A percentile compares a stretch with the other conserved stretches of the same genome.
phyloP scores from a whole-genome alignment of 1,284 basidiomycete genomes.

The Ceratobasidium sp. region DNA sequence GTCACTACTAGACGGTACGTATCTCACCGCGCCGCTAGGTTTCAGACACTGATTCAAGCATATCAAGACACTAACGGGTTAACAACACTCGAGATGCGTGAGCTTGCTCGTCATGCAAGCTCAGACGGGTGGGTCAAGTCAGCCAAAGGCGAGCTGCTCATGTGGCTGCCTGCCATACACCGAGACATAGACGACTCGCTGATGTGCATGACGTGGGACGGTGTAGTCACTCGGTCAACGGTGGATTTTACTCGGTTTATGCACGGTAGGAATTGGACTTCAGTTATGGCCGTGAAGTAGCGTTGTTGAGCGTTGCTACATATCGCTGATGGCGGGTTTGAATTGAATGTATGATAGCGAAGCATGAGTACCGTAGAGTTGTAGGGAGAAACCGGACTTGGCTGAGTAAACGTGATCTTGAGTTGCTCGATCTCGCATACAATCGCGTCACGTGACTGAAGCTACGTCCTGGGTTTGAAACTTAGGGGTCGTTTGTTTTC shows the following conservation, averaged over 20 bases:
- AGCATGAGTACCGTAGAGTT: too few species aligned
- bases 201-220: not conserved
- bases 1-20: not conserved
- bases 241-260: not conserved
- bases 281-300: not conserved
- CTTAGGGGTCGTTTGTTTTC: too few species aligned
- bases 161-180: not conserved
- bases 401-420: too few species aligned
- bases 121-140: not conserved
- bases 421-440: too few species aligned
- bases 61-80: not conserved
- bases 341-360: too few species aligned
- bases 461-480: too few species aligned
- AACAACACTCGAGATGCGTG: not conserved
- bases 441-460: too few species aligned
- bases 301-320: too few species aligned
- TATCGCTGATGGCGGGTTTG: too few species aligned
- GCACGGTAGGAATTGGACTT: not conserved
- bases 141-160: not conserved
- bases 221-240: not conserved
- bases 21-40: not conserved
- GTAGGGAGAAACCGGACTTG: too few species aligned
- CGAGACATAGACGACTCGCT: not conserved
- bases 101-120: not conserved
- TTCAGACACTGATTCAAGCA: not conserved